phyloP scores from a whole-genome alignment of 345 rosid genomes.

The Eucalyptus melliodora region DNA sequence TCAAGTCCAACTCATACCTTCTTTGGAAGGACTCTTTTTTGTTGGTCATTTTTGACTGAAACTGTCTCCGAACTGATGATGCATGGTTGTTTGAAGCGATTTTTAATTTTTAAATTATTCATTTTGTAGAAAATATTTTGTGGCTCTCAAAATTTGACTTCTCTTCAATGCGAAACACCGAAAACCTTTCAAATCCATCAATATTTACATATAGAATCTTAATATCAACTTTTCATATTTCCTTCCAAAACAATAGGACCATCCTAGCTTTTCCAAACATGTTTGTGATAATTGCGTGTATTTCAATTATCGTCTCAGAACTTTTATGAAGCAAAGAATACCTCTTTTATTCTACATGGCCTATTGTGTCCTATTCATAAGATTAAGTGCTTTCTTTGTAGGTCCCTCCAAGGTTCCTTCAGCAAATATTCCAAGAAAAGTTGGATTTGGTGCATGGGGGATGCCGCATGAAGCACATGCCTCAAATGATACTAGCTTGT shows the following conservation, averaged over 20 bases:
- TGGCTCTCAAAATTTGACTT: not conserved
- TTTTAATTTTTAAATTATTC: not conserved
- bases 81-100: not conserved
- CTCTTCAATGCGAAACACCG: not conserved
- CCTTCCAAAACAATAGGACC: not conserved
- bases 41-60: not conserved
- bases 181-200: not conserved
- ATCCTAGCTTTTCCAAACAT: not conserved
- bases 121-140: not conserved
- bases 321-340: not conserved
- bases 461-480: conserved; percentile 21
- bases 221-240: not conserved
- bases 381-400: not conserved
- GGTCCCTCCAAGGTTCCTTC: conserved; percentile 15
- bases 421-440: conserved; percentile 4
- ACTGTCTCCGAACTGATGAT: not conserved
- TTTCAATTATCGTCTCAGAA: not conserved
- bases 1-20: not conserved
- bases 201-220: not conserved
- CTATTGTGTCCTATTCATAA: not conserved
- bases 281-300: not conserved
- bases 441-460: conserved; percentile 36
- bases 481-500: conserved; percentile 57
- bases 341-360: not conserved
- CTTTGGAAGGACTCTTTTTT: not conserved